A percentile compares a stretch with the other conserved stretches of the same genome.
Evolutionary conservation across 2,329 filamentous ascomycete genomes (phyloP).

Genomic region (Ophiostoma tasmaniense): DNA sequence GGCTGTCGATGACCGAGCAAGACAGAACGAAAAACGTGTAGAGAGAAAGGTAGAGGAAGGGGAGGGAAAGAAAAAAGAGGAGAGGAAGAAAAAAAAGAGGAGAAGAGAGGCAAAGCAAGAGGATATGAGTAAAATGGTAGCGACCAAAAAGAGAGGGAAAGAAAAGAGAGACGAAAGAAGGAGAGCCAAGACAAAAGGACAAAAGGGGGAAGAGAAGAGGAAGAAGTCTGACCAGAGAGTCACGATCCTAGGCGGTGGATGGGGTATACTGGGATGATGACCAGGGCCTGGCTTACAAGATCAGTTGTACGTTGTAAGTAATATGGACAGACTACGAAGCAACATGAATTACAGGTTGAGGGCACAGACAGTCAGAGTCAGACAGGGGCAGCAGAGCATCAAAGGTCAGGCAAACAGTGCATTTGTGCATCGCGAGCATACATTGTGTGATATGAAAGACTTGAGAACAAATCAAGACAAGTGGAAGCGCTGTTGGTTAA

Average conservation of each 20-base stretch:
- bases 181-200: slow-evolving; percentile 2
- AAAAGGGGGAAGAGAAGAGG: slow-evolving; percentile 1
- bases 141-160: background rate
- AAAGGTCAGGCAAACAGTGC: background rate
- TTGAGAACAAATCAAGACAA: background rate
- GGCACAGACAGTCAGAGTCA: background rate
- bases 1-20: background rate
- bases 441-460: background rate
- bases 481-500: background rate
- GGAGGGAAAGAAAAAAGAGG: background rate
- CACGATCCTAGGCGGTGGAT: background rate
- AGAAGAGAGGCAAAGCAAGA: background rate
- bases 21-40: background rate
- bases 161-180: background rate
- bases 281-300: background rate
- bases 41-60: background rate
- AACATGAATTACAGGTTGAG: background rate
- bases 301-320: no score
- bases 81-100: background rate
- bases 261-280: background rate
- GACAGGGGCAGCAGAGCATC: background rate
- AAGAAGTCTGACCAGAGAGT: background rate
- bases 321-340: background rate
- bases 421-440: background rate
- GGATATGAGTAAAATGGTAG: background rate